Evolutionary conservation across 1,139 yeast genomes (phyloP), one percentile per base, ranked within the genome.

Genomic region (Kodamaea arcana): DNA sequence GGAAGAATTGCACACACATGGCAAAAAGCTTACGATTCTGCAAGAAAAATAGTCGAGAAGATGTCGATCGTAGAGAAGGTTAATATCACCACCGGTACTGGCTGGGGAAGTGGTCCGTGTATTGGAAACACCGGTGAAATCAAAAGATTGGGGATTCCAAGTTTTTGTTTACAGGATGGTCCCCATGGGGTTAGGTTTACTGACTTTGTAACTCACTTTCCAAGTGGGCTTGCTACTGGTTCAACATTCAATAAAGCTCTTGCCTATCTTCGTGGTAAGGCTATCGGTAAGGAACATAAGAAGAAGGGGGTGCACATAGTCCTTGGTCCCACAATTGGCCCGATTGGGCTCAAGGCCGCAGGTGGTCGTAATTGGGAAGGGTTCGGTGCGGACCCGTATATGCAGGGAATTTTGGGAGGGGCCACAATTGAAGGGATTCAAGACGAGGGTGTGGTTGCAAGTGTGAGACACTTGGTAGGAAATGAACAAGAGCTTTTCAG

Each of bases 341-440:
- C 84, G n/a, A 64, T 78, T 33, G 85, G 84, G 0, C 58, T 65
- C 27, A 74, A 76, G 47, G 83, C 83, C 3, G 73, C 71, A 28
- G 83, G 80, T 7, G 84, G 85, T 4, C 61, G 84, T 46, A 76
- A 73, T 54, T 78, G 83, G 81, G 85, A 79, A 54, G 70, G 80
- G 24, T 78, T 78, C 55, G 82, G 83, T 1, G 59, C 79, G 4
- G 85, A 79, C 48, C 83, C 85, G 1, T 77, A 76, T 42, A 58
- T 78, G 33, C 78, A 75, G 47, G 85, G 85, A 12, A 58, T 69
- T 15, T 71, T 70, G 3, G 80, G 78, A 8, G 72, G 72, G 5
- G 67, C 69, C 6, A 72, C 80, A 3, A 67, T 78, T 13, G 66
- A 65, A 42, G 83, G 83, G 2, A 62, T 77, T 31, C 85, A 79